Percentiles rank a stretch among this genome's conserved stretches.
Conservation (phyloP, 305 asterid genomes). For the Fraxinus floribunda region DNA sequence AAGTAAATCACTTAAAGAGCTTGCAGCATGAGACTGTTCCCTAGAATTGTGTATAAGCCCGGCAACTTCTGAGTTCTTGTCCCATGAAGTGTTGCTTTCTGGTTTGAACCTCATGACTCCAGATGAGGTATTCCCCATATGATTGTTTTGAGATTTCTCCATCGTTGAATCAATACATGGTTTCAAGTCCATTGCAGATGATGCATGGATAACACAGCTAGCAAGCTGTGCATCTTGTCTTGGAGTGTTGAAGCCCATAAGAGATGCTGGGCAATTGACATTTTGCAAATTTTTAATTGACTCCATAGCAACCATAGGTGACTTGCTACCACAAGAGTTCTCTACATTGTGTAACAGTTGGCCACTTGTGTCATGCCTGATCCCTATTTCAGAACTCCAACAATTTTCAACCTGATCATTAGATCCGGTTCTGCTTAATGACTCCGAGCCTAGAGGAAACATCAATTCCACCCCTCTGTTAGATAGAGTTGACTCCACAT, state of each 20-base stretch:
- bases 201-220: slow-evolving; percentile 29
- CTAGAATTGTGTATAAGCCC: slow-evolving; percentile 32
- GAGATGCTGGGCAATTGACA: slow-evolving; percentile 32
- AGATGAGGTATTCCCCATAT: slow-evolving; percentile 25
- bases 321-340: slow-evolving; percentile 17
- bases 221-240: slow-evolving; percentile 33
- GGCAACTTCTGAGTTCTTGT: slow-evolving; percentile 35
- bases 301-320: slow-evolving; percentile 29
- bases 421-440: slow-evolving; percentile 27
- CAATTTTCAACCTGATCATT: slow-evolving; percentile 21
- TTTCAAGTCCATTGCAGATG: slow-evolving; percentile 31
- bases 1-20: slow-evolving; percentile 27
- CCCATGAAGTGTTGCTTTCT: slow-evolving; percentile 31
- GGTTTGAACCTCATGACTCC: slow-evolving; percentile 28
- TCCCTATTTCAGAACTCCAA: slow-evolving; percentile 27
- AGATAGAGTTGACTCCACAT: slow-evolving; percentile 37
- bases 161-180: slow-evolving; percentile 29
- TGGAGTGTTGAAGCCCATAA: slow-evolving; percentile 26
- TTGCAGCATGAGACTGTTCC: slow-evolving; percentile 35
- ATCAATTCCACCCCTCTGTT: slow-evolving; percentile 31
- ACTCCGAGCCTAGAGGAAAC: slow-evolving; percentile 33
- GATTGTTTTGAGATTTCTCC: slow-evolving; percentile 32
- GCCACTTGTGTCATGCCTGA: slow-evolving; percentile 26
- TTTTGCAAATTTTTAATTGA: slow-evolving; percentile 32
- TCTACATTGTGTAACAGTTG: slow-evolving; percentile 21